Evolutionary conservation across 768 basidiomycete genomes (phyloP).

Genomic region (Psilocybe sp.): DNA sequence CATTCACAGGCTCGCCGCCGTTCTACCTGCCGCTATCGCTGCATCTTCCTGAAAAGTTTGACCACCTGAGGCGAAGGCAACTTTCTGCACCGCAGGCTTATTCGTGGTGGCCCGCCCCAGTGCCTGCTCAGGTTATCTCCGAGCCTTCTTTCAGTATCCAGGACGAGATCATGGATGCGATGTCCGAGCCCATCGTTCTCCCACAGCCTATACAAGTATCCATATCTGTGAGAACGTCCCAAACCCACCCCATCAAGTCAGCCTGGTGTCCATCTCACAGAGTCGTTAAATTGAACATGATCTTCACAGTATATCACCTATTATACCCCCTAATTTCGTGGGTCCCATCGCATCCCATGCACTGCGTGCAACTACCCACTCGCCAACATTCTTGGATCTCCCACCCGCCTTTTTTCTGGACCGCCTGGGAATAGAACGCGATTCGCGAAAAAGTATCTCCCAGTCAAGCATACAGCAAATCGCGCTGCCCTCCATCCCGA

Average conservation of each 20-base stretch:
- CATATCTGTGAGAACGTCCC: slow-evolving; percentile 60
- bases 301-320: slow-evolving; percentile 51
- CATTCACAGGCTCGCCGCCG: slow-evolving; percentile 49
- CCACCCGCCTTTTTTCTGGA: slow-evolving; percentile 42
- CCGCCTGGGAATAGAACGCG: slow-evolving; percentile 28
- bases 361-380: slow-evolving; percentile 24
- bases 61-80: slow-evolving; percentile 53
- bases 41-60: slow-evolving; percentile 56
- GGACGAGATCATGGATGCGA: slow-evolving; percentile 51
- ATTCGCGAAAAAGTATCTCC: slow-evolving; percentile 8
- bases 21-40: slow-evolving; percentile 63
- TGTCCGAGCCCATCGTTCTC: slow-evolving; percentile 38
- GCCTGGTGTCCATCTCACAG: background rate
- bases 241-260: slow-evolving; percentile 85
- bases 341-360: slow-evolving; percentile 49
- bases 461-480: background rate
- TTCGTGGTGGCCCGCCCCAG: slow-evolving; percentile 19
- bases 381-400: slow-evolving; percentile 45
- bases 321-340: slow-evolving; percentile 60
- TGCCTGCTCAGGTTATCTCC: background rate
- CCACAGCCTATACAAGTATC: slow-evolving; percentile 8
- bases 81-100: slow-evolving; percentile 25
- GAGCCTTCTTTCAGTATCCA: slow-evolving; percentile 28
- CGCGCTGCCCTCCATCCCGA: slow-evolving; percentile 1
- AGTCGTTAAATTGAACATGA: slow-evolving; percentile 21